Percentiles rank a stretch among this genome's conserved stretches.
These are phyloP conservation scores for Cordyceps farinosa DNA, from an alignment of 2,329 filamentous ascomycete genomes.

Conservation along the genomic window DNA sequence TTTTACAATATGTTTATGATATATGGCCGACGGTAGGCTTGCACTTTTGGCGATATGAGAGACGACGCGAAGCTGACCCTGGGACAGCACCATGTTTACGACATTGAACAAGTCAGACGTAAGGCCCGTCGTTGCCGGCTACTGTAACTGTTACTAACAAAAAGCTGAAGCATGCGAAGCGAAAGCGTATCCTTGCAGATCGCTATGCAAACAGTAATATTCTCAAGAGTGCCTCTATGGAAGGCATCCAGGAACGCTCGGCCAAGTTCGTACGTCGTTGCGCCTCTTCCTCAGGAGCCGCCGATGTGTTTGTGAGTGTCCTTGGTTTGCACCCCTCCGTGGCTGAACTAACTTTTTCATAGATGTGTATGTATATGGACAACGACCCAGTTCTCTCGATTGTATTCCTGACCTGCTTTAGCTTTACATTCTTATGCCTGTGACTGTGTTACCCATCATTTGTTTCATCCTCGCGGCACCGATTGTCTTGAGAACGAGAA, in stretches of 20 bases:
- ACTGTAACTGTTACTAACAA: background rate
- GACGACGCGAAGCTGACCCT: slow-evolving; percentile 15
- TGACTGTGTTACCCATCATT: slow-evolving; percentile 64
- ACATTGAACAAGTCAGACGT: slow-evolving; percentile 53
- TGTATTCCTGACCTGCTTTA: slow-evolving; percentile 26
- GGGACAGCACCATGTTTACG: slow-evolving; percentile 55
- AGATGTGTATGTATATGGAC: slow-evolving; percentile 30
- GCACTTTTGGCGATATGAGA: no score
- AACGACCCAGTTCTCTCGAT: background rate
- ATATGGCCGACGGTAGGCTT: slow-evolving; percentile 50
- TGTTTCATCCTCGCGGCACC: slow-evolving; percentile 65
- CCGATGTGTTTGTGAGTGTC: slow-evolving; percentile 58
- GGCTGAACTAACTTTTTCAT: slow-evolving; percentile 17
- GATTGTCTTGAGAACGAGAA: slow-evolving; percentile 52
- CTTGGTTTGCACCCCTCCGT: background rate
- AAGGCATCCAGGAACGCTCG: slow-evolving; percentile 56
- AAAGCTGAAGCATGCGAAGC: slow-evolving; percentile 52
- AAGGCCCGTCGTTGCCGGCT: slow-evolving; percentile 23
- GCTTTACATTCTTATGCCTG: slow-evolving; percentile 64
- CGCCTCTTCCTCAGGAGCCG: slow-evolving; percentile 36
- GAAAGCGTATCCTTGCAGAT: slow-evolving; percentile 62
- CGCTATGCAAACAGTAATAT: slow-evolving; percentile 67
- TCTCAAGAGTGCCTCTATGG: slow-evolving; percentile 51
- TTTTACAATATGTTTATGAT: slow-evolving; percentile 61
- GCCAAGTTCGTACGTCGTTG: slow-evolving; percentile 53